Evolutionary conservation across 306 rosid genomes (phyloP).

Genomic region (Dicorynia guianensis): DNA sequence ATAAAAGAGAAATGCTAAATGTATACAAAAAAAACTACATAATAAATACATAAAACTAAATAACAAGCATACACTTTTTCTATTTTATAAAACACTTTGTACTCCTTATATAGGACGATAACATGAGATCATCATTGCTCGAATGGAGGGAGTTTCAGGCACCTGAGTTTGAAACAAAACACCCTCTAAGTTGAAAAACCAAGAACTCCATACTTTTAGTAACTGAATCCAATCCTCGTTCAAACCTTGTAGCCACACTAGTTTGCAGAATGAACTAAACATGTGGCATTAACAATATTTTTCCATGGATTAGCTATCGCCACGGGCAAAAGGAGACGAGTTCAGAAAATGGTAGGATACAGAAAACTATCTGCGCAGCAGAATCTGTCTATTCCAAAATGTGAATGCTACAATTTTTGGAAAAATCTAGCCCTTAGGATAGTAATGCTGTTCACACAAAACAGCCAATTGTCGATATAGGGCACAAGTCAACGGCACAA

Average conservation of each 20-base stretch:
- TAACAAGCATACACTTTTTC: no score
- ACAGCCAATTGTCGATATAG: no score
- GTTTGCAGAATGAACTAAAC: background rate
- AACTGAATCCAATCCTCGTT: background rate
- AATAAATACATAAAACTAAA: no score
- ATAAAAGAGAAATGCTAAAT: no score
- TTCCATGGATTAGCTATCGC: no score
- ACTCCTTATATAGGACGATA: no score
- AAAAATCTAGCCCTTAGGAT: no score
- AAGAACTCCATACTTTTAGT: background rate
- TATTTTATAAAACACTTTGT: no score
- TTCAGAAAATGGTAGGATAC: background rate
- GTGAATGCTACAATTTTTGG: constrained; percentile 14
- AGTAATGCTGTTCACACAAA: no score
- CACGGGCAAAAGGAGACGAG: constrained; percentile 6
- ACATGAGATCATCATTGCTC: no score
- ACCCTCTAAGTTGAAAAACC: background rate
- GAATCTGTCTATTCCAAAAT: background rate
- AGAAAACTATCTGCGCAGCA: background rate
- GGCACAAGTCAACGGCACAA: constrained; percentile 36
- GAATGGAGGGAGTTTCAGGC: background rate
- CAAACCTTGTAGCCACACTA: no score
- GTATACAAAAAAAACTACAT: no score
- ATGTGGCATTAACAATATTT: background rate
- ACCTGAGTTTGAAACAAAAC: background rate